phyloP scores from a whole-genome alignment of 306 rosid species.

The Gillenia trifoliata region DNA sequence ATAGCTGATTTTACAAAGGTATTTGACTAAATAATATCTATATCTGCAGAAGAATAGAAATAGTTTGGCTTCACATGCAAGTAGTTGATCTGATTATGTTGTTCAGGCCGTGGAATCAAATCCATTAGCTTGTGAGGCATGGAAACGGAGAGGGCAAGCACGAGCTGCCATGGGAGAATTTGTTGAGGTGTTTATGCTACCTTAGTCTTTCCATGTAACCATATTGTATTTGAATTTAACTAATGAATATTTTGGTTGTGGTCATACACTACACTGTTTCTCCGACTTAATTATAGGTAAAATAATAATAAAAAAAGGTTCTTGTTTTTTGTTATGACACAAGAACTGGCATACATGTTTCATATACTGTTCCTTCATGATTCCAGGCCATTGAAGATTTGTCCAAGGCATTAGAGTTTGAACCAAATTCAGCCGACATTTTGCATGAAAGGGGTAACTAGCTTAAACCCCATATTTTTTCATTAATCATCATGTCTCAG shows the following conservation, averaged over 20 bases:
- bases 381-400: constrained; percentile 86
- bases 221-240: neutral
- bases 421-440: constrained; percentile 71
- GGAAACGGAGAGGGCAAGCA: constrained; percentile 99
- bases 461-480: neutral
- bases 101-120: constrained; percentile 85
- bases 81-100: constrained; percentile 16
- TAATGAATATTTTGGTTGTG: constrained; percentile 1
- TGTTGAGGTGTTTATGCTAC: constrained; percentile 56
- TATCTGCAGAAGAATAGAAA: constrained; percentile 8
- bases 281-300: neutral
- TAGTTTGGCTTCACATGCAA: constrained; percentile 16
- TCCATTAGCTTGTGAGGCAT: constrained; percentile 89
- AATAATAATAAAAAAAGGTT: neutral
- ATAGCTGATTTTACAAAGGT: constrained; percentile 95
- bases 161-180: constrained; percentile 95
- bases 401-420: constrained; percentile 81
- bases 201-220: neutral
- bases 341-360: constrained; percentile 10
- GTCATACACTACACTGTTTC: constrained; percentile 1
- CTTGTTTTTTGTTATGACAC: constrained; percentile 16
- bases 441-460: constrained; percentile 88
- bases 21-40: constrained; percentile 21
- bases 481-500: neutral
- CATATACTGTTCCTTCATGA: constrained; percentile 7